These are phyloP conservation scores for Furculomyces boomerangus DNA, from an alignment of 371 early-diverging fungal genomes.

Conservation along the genomic window DNA sequence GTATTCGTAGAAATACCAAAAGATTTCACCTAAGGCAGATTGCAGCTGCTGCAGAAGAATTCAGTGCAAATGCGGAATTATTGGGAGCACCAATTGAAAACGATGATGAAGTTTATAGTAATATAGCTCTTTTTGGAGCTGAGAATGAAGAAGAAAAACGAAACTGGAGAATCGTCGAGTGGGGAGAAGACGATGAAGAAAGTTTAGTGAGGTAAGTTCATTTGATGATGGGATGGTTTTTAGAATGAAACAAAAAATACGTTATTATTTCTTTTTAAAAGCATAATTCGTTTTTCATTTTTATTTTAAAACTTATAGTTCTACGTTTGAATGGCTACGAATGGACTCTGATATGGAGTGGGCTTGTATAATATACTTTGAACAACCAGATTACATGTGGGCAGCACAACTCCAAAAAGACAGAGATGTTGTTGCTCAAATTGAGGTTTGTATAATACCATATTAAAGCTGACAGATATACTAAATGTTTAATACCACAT, in stretches of 20 bases:
- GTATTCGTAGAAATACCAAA: constrained; percentile 70
- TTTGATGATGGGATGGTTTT: constrained; percentile 12
- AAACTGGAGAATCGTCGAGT: constrained; percentile 59
- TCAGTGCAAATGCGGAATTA: constrained; percentile 38
- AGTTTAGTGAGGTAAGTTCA: too few species aligned
- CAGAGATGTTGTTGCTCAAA: constrained; percentile 89
- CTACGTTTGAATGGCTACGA: constrained; percentile 91
- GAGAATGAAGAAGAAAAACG: constrained; percentile 46
- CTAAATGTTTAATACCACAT: too few species aligned
- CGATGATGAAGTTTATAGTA: constrained; percentile 34
- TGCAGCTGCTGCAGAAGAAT: constrained; percentile 53
- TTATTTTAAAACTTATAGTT: too few species aligned
- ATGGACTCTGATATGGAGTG: constrained; percentile 92
- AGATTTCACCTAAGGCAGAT: constrained; percentile 59
- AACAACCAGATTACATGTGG: constrained; percentile 95
- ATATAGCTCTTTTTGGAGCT: constrained; percentile 41
- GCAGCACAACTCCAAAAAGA: constrained; percentile 84
- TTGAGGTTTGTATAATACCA: constrained; percentile 30
- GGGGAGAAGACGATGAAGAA: constrained; percentile 66
- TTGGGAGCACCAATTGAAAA: constrained; percentile 30
- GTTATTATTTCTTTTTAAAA: too few species aligned
- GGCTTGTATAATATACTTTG: constrained; percentile 73
- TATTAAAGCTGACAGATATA: not conserved
- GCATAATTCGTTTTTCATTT: not conserved
- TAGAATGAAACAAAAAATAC: not conserved